Evolutionary conservation across 2,329 filamentous ascomycete genomes (phyloP), one percentile per base, ranked within the genome.

Genomic region (Epichloe baconii): DNA sequence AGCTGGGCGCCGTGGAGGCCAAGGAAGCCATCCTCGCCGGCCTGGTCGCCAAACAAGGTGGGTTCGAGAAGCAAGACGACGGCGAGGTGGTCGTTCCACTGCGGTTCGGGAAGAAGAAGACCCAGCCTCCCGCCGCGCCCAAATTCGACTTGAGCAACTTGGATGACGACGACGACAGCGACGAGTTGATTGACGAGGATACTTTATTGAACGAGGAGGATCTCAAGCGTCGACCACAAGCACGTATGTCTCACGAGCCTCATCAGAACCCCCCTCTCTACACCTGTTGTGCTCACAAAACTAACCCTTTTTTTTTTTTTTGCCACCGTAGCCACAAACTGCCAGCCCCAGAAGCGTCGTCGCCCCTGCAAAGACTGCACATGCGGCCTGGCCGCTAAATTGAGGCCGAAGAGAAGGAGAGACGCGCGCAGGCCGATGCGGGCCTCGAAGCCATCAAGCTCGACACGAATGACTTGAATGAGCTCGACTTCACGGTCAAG

Each of bases 311-410:
- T 40, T 2, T 37, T 23, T 23, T 23, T 5, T 26, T 44, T 44
- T 31, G 14, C 7, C 11, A 26, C 10, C 21, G 52, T 55, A 79
- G 90, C 93, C 49, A 79, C 84, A 26, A 88, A 94, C 65, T 98
- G 93, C 68, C 81, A 83, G 53, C 90, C 91, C 46, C 88, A 93
- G 70, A 95, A 95, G 73, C 83, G 91, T 59, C 85, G 91, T 51
- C 83, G 90, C 55, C 89, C 93, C 52, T 98, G 93, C 76, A 97
- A 98, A 71, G 93, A 98, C 73, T 98, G 93, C 74, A 91, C 87
- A 8, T 98, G 93, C 64, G 93, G 93, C 48, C 80, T 98, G 26
- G 88, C 90, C 23, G 81, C 93, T 66, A 82, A 85, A 54, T 70
- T 48, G 86, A 88, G 60, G 84, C 83, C n/a, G 88, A 97, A 72